A percentile compares a stretch with the other conserved stretches of the same genome.
Conservation (phyloP, 2,329 filamentous ascomycete genomes). For the Exophiala dermatitidis region DNA sequence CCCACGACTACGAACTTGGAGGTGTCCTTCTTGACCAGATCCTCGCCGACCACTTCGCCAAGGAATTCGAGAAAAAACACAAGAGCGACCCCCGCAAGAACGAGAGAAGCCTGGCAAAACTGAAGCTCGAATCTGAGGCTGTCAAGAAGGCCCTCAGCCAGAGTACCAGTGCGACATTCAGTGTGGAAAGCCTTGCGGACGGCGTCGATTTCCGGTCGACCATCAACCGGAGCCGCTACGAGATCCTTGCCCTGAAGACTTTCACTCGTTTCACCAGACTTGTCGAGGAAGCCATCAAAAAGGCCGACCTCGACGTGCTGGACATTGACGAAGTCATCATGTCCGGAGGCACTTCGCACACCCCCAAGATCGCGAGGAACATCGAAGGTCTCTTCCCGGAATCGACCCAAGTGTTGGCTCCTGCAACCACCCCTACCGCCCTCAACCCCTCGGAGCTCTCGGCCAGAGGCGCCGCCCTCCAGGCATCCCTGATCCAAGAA, state of each 20-base stretch:
- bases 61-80: conserved; percentile 98
- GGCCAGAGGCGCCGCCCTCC: conserved; percentile 85
- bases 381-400: conserved; percentile 73
- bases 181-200: conserved; percentile 81
- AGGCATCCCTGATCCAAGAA: conserved; percentile 88
- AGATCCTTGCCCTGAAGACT: conserved; percentile 77
- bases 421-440: conserved; percentile 66
- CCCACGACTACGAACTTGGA: conserved; percentile 90
- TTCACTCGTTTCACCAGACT: conserved; percentile 83
- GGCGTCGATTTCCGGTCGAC: conserved; percentile 87
- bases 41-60: conserved; percentile 91
- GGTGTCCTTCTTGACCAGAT: conserved; percentile 82
- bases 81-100: conserved; percentile 78
- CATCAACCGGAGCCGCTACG: conserved; percentile 88
- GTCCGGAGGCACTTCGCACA: conserved; percentile 85
- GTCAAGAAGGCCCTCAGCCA: conserved; percentile 89
- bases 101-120: conserved; percentile 75
- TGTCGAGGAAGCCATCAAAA: conserved; percentile 77
- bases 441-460: conserved; percentile 91
- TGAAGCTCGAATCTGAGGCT: conserved; percentile 82
- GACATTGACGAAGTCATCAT: conserved; percentile 94
- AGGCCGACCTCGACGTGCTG: conserved; percentile 83
- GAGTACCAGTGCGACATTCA: conserved; percentile 81
- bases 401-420: conserved; percentile 70
- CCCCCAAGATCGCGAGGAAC: conserved; percentile 81